Evolutionary conservation across 352 stramenopile genomes (phyloP).

Genomic region (Phytophthora parvispora): DNA sequence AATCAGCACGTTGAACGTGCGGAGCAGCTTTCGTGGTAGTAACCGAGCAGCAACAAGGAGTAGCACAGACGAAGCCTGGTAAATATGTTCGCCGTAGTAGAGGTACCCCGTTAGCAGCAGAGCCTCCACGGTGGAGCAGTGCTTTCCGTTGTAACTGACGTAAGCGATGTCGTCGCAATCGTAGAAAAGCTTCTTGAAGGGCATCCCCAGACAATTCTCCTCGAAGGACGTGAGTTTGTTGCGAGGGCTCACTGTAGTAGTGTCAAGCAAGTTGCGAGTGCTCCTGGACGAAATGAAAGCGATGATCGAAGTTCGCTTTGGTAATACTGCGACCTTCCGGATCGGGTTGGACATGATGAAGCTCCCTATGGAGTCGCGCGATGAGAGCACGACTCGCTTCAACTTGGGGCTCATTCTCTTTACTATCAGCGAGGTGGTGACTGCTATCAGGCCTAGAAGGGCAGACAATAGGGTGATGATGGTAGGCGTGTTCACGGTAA

Average conservation of each 20-base stretch:
- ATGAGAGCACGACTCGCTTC: not conserved
- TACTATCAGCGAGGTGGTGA: not conserved
- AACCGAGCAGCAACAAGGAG: constrained; percentile 25
- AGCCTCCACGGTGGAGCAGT: constrained; percentile 20
- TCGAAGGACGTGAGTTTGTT: constrained; percentile 37
- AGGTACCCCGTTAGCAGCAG: constrained; percentile 25
- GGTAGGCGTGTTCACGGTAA: constrained; percentile 1
- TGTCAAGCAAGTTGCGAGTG: too few relatives aligned
- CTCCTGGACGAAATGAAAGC: constrained; percentile 9
- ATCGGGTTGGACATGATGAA: not conserved
- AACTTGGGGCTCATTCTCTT: constrained; percentile 2
- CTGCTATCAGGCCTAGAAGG: not conserved
- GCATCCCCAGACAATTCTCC: constrained; percentile 23
- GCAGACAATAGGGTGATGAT: not conserved
- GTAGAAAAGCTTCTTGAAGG: constrained; percentile 27
- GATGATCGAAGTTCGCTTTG: not conserved
- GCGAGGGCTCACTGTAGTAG: not conserved
- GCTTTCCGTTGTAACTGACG: constrained; percentile 17
- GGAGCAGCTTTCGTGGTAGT: constrained; percentile 23
- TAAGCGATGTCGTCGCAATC: constrained; percentile 40
- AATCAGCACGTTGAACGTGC: constrained; percentile 34
- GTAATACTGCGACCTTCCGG: not conserved
- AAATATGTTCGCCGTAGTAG: constrained; percentile 32
- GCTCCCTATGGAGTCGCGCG: not conserved
- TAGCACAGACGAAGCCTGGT: constrained; percentile 16